A percentile compares a stretch with the other conserved stretches of the same genome.
Conservation (phyloP, 306 rosid genomes). For the Fragaria iinumae region DNA sequence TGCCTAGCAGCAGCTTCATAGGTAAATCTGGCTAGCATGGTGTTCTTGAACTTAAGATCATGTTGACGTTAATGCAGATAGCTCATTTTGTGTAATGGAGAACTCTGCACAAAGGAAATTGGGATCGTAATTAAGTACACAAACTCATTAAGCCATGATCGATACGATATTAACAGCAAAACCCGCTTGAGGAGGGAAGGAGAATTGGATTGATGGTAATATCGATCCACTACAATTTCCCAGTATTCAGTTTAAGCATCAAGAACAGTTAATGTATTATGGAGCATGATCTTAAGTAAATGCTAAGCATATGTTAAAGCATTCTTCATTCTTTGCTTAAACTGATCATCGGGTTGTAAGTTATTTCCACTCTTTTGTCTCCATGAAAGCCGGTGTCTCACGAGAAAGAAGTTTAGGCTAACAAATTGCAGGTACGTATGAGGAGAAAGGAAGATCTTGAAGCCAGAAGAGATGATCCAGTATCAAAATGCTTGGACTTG, state of each 20-base stretch:
- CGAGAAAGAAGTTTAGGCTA: too few relatives aligned
- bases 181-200: not conserved
- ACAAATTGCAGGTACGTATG: too few relatives aligned
- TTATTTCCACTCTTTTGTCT: too few relatives aligned
- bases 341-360: not conserved
- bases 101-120: not conserved
- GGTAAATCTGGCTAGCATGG: not conserved
- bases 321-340: not conserved
- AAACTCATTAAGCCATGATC: not conserved
- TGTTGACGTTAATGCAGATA: not conserved
- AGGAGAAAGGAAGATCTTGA: too few relatives aligned
- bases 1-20: too few relatives aligned
- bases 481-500: too few relatives aligned
- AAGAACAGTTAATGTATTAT: not conserved
- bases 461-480: too few relatives aligned
- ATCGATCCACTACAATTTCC: too few relatives aligned
- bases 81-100: not conserved
- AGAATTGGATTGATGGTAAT: not conserved
- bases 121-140: not conserved
- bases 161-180: not conserved
- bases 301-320: not conserved
- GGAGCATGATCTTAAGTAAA: not conserved
- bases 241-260: not conserved
- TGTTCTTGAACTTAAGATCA: not conserved
- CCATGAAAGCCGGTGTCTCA: too few relatives aligned